phyloP scores from a whole-genome alignment of 2,329 filamentous ascomycete genomes.

The Colletotrichum aenigma region DNA sequence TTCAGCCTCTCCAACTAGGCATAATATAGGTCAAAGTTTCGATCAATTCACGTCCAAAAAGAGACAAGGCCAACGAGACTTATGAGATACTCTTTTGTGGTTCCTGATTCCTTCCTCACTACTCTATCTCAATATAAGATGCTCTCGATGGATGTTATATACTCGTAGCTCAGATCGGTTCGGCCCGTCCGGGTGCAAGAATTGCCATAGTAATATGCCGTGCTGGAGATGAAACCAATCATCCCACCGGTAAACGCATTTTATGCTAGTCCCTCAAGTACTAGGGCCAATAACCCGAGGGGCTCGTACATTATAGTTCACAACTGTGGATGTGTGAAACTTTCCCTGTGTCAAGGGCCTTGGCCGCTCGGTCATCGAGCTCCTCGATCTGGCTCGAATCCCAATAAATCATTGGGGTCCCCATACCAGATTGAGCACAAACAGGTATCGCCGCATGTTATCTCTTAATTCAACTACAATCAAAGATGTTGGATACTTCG shows the following conservation, averaged over 20 bases:
- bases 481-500: neutral
- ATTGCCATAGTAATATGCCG: neutral
- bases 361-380: neutral
- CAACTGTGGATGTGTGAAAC: neutral
- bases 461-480: neutral
- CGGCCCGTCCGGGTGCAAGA: neutral
- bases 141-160: neutral
- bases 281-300: neutral
- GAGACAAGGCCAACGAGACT: rapidly evolving
- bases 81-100: no score
- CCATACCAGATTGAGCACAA: neutral
- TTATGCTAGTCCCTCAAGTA: neutral
- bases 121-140: no score
- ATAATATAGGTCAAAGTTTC: no score
- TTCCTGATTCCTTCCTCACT: no score
- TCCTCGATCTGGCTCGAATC: neutral
- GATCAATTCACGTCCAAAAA: no score
- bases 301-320: neutral
- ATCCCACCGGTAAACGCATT: neutral
- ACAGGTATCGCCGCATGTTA: neutral
- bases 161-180: neutral
- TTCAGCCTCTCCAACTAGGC: no score
- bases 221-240: neutral
- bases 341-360: neutral
- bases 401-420: neutral